phyloP scores from a whole-genome alignment of 768 basidiomycete species.

The Trametes maxima region DNA sequence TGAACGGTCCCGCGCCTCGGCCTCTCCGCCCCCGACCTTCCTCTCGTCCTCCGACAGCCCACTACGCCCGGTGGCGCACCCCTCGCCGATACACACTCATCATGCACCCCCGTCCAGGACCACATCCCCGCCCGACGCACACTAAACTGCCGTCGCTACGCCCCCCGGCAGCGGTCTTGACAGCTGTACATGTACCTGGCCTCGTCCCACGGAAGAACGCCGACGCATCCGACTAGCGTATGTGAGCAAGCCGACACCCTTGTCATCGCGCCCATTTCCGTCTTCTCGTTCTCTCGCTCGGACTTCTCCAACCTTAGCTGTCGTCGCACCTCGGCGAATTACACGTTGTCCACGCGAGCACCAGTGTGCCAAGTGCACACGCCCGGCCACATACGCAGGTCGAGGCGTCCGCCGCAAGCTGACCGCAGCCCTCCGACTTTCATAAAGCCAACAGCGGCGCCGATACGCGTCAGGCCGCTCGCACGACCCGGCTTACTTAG shows the following conservation, averaged over 20 bases:
- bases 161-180: neutral
- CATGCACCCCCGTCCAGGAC: neutral
- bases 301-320: constrained; percentile 13
- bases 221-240: neutral
- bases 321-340: constrained; percentile 33
- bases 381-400: neutral
- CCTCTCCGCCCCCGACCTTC: neutral
- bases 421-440: no score
- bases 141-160: neutral
- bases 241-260: neutral
- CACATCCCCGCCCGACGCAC: neutral
- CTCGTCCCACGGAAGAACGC: neutral
- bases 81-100: neutral
- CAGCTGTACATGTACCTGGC: neutral
- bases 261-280: neutral
- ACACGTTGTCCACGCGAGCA: neutral
- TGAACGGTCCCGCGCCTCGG: neutral
- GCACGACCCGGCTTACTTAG: neutral
- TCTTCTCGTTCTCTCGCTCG: neutral
- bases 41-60: neutral
- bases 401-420: neutral
- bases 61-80: neutral
- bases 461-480: no score
- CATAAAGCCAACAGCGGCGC: no score
- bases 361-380: neutral